Evolutionary conservation across 2,329 filamentous ascomycete genomes (phyloP).

Genomic region (Incumbomyces lentus): DNA sequence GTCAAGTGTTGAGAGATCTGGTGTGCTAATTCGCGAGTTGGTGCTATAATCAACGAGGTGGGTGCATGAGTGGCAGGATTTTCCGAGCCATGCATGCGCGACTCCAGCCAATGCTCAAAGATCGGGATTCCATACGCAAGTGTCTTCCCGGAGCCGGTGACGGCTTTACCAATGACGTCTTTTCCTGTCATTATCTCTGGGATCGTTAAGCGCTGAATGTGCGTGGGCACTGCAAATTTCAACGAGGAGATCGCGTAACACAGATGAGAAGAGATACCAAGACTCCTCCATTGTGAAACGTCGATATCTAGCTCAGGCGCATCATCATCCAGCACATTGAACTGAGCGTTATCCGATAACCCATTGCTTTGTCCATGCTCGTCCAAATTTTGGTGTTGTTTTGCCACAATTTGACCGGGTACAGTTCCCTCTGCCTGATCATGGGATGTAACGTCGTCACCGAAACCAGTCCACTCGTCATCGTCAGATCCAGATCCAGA

Average conservation of each 20-base stretch:
- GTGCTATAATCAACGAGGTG: slow-evolving; percentile 72
- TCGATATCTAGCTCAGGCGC: slow-evolving; percentile 48
- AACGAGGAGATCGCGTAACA: slow-evolving; percentile 67
- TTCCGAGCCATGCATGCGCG: slow-evolving; percentile 2
- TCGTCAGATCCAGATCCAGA: slow-evolving; percentile 26
- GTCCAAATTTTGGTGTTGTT: slow-evolving; percentile 22
- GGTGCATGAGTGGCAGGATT: slow-evolving; percentile 34
- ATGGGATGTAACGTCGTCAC: slow-evolving; percentile 36
- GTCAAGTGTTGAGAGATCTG: slow-evolving; percentile 78
- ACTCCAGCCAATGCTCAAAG: slow-evolving; percentile 65
- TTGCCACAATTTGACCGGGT: slow-evolving; percentile 19
- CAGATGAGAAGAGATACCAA: slow-evolving; percentile 62
- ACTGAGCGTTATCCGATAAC: slow-evolving; percentile 10
- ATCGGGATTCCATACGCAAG: slow-evolving; percentile 91
- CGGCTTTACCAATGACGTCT: slow-evolving; percentile 90
- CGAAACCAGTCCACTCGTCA: slow-evolving; percentile 57
- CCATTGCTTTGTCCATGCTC: slow-evolving; percentile 17
- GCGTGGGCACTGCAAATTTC: slow-evolving; percentile 69
- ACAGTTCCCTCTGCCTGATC: slow-evolving; percentile 5
- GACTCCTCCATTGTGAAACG: slow-evolving; percentile 64
- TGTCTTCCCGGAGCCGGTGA: slow-evolving; percentile 94
- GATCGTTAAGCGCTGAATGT: slow-evolving; percentile 70
- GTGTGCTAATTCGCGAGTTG: slow-evolving; percentile 86
- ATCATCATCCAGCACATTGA: slow-evolving; percentile 24
- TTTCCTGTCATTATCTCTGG: slow-evolving; percentile 72